Conservation (phyloP, 306 rosid genomes). For the Cucurbita moschata region DNA sequence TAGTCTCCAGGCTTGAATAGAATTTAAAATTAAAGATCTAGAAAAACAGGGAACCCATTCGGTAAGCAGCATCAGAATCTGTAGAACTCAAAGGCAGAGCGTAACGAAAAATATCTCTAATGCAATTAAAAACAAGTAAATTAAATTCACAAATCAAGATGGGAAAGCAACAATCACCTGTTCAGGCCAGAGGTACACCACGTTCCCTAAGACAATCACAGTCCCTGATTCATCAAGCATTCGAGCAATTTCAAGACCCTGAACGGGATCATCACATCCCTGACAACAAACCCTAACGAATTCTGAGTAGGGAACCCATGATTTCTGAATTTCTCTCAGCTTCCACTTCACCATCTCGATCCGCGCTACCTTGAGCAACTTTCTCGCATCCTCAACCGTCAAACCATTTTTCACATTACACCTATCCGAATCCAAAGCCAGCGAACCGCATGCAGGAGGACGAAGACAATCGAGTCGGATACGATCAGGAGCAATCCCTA, state of each 20-base stretch:
- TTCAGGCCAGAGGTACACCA: constrained; percentile 61
- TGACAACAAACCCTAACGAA: constrained; percentile 53
- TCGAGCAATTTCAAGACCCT: constrained; percentile 34
- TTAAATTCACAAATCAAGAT: neutral
- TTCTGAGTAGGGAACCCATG: constrained; percentile 44
- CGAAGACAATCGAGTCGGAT: constrained; percentile 41
- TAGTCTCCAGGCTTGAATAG: constrained; percentile 1
- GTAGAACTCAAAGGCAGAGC: neutral
- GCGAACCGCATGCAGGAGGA: constrained; percentile 10
- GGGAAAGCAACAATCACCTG: constrained; percentile 34
- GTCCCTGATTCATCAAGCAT: constrained; percentile 61
- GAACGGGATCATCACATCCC: constrained; percentile 34
- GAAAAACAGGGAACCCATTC: neutral
- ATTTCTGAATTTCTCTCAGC: constrained; percentile 26
- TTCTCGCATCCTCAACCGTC: constrained; percentile 38
- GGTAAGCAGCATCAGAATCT: constrained; percentile 6
- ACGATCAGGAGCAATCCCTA: constrained; percentile 37
- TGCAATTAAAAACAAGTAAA: neutral
- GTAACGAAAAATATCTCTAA: neutral
- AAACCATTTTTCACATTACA: neutral
- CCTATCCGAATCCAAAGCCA: neutral
- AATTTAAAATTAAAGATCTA: neutral
- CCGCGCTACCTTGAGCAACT: constrained; percentile 46
- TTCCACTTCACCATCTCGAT: constrained; percentile 52
- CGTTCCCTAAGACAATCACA: constrained; percentile 66